Evolutionary conservation across 1,284 basidiomycete species (phyloP).

Genomic region (Lignosus rhinocerotis): DNA sequence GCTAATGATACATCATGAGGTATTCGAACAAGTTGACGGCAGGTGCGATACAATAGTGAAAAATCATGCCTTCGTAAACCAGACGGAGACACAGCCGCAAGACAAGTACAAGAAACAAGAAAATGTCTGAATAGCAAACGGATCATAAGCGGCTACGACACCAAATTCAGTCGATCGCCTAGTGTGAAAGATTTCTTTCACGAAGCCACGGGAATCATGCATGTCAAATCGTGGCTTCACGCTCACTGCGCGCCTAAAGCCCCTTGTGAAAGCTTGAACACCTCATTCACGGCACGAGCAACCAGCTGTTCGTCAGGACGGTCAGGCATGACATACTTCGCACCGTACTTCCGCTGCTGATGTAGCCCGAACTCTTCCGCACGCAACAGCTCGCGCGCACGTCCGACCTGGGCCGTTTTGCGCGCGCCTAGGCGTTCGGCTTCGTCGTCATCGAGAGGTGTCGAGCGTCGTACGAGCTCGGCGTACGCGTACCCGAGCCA

Average conservation of each 20-base stretch:
- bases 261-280: constrained; percentile 14
- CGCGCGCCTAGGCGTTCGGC: constrained; percentile 36
- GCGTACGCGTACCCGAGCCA: constrained; percentile 44
- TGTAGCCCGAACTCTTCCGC: constrained; percentile 23
- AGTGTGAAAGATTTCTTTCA: neutral
- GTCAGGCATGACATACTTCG: constrained; percentile 15
- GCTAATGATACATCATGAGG: neutral
- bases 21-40: neutral
- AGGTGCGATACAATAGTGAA: neutral
- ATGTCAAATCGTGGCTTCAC: neutral
- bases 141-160: too few relatives aligned
- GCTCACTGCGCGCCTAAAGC: neutral
- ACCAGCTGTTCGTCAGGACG: constrained; percentile 25
- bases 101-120: neutral
- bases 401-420: constrained; percentile 22
- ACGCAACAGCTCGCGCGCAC: constrained; percentile 26
- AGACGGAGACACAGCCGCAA: neutral
- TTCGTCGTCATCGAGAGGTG: constrained; percentile 37
- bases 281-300: constrained; percentile 23
- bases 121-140: too few relatives aligned
- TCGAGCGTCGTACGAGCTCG: constrained; percentile 36
- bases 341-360: constrained; percentile 19
- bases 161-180: too few relatives aligned
- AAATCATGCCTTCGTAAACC: neutral
- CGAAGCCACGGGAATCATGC: neutral